Percentiles rank a stretch among this genome's conserved stretches.
Evolutionary conservation across 2,329 filamentous ascomycete species (phyloP).

Genomic region (Cadophora malorum): DNA sequence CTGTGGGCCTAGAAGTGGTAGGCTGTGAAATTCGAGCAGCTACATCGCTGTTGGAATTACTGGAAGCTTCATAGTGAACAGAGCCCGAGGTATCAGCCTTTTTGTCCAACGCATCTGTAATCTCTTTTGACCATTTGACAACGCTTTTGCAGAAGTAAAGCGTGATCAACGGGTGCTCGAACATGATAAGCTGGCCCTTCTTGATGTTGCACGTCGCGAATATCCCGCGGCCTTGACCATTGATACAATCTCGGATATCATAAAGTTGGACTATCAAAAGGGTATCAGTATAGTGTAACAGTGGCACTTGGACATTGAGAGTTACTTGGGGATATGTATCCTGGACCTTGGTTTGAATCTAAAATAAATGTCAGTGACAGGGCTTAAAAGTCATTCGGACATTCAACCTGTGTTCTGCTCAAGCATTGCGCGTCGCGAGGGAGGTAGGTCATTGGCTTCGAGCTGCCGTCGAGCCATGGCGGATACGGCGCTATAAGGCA

Average conservation of each 20-base stretch:
- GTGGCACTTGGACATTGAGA: not conserved
- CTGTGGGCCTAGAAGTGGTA: not conserved
- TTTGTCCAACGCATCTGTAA: not conserved
- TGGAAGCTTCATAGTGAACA: not conserved
- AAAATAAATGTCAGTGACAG: not conserved
- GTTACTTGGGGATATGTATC: not conserved
- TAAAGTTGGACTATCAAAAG: conserved; percentile 1
- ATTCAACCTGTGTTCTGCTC: not conserved
- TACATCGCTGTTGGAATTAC: not conserved
- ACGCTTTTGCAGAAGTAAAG: not conserved
- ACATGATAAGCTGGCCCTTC: conserved; percentile 3
- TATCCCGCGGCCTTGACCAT: conserved; percentile 8
- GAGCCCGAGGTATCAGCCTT: too few relatives aligned
- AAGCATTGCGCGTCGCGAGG: not conserved
- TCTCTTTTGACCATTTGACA: not conserved
- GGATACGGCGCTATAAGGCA: not conserved
- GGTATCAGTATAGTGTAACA: not conserved
- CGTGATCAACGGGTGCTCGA: not conserved
- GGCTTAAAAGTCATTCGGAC: too few relatives aligned
- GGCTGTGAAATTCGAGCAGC: not conserved
- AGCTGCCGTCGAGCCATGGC: not conserved
- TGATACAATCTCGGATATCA: not conserved
- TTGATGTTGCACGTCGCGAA: not conserved
- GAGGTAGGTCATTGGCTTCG: conserved; percentile 1
- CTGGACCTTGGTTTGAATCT: not conserved